These are phyloP conservation scores for Poa annua DNA, from an alignment of 176 grass and related monocot genomes.

Conservation along the genomic window DNA sequence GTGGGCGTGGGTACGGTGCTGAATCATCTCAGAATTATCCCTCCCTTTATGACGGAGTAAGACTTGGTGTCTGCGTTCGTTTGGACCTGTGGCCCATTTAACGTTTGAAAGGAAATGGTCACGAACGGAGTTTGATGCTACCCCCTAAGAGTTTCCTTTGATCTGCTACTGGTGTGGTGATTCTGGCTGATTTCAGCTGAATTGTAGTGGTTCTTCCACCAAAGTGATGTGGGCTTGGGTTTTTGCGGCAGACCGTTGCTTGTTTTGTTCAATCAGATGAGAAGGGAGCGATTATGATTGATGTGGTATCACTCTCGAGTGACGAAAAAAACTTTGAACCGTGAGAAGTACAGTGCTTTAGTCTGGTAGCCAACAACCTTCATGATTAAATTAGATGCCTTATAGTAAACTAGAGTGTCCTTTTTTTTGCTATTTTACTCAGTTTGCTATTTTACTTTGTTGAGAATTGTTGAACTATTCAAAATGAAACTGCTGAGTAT, in stretches of 20 bases:
- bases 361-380: background rate
- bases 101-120: no score
- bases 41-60: no score
- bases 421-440: background rate
- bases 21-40: no score
- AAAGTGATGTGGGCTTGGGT: background rate
- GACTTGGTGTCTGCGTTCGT: no score
- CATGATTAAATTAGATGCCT: constrained; percentile 1
- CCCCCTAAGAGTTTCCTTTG: background rate
- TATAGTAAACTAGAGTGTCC: background rate
- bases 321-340: background rate
- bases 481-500: background rate
- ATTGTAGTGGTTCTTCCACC: background rate
- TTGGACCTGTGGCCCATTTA: no score
- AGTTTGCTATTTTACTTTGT: background rate
- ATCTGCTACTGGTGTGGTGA: background rate
- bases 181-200: background rate
- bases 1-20: no score
- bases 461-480: background rate
- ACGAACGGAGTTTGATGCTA: background rate
- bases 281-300: background rate
- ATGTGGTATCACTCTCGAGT: background rate
- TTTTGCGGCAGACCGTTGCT: background rate
- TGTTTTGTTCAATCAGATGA: background rate
- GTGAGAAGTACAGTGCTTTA: constrained; percentile 12